Conservation (phyloP, 2,329 filamentous ascomycete genomes). For the Dothistroma septosporum region DNA sequence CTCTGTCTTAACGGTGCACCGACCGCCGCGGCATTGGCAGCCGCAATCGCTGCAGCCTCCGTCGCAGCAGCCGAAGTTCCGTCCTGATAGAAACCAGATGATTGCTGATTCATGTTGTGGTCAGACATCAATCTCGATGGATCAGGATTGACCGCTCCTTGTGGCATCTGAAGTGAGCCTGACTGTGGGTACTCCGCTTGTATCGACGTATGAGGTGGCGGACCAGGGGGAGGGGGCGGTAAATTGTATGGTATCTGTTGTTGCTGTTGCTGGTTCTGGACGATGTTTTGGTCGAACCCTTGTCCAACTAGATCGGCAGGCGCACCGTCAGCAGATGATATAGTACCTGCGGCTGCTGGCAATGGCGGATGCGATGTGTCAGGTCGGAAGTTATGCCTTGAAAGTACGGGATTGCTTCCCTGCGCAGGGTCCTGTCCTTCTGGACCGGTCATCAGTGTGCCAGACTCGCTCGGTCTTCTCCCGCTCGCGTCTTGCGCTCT, state of each 20-base stretch:
- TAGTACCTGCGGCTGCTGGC: slow-evolving; percentile 31
- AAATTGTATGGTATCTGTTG: slow-evolving; percentile 15
- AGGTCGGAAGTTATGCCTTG: slow-evolving; percentile 35
- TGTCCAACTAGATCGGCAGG: slow-evolving; percentile 13
- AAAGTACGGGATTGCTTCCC: slow-evolving; percentile 44
- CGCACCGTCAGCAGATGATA: slow-evolving; percentile 12
- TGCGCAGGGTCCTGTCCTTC: slow-evolving; percentile 36
- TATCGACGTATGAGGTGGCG: slow-evolving; percentile 28
- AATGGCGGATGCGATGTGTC: slow-evolving; percentile 34
- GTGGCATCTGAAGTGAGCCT: slow-evolving; percentile 34
- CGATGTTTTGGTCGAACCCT: slow-evolving; percentile 8
- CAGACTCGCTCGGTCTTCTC: slow-evolving; percentile 29
- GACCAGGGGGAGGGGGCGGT: slow-evolving; percentile 35
- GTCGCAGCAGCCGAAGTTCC: slow-evolving; percentile 15
- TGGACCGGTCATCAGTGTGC: slow-evolving; percentile 32
- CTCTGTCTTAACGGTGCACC: slow-evolving; percentile 22
- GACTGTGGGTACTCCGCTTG: slow-evolving; percentile 27
- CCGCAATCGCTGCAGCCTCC: slow-evolving; percentile 17
- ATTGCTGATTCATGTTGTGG: slow-evolving; percentile 31
- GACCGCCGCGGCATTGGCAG: slow-evolving; percentile 20
- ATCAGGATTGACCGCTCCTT: slow-evolving; percentile 40
- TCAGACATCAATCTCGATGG: slow-evolving; percentile 32
- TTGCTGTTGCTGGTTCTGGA: slow-evolving; percentile 16
- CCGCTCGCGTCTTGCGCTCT: slow-evolving; percentile 26
- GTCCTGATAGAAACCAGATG: slow-evolving; percentile 12